phyloP scores from a whole-genome alignment of 2,329 filamentous ascomycete species.

The Stemphylium vesicarium region DNA sequence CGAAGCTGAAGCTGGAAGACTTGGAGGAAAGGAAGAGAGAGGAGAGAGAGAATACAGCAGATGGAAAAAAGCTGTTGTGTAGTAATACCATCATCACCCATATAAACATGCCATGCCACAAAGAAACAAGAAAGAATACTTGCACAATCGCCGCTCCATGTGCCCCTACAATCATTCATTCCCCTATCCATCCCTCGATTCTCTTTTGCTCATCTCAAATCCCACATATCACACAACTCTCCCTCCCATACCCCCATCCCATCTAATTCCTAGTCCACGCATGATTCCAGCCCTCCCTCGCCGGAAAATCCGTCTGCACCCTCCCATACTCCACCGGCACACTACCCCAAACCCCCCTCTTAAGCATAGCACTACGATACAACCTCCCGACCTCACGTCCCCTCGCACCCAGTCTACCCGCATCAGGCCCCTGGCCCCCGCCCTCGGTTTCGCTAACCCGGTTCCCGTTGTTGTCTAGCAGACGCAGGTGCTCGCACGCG shows the following conservation, averaged over 20 bases:
- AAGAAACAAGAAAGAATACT: too few species aligned
- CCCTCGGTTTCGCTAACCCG: conserved; percentile 55
- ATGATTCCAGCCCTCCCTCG: conserved; percentile 86
- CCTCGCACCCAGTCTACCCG: conserved; percentile 29
- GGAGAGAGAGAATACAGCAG: conserved; percentile 5
- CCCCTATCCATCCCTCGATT: too few species aligned
- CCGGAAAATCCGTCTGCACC: conserved; percentile 82
- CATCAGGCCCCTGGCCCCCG: conserved; percentile 59
- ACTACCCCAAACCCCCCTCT: conserved; percentile 83
- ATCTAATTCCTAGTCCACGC: conserved; percentile 74
- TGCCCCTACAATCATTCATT: background rate
- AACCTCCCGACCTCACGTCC: conserved; percentile 70
- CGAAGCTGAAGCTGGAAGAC: too few species aligned
- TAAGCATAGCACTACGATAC: conserved; percentile 88
- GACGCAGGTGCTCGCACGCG: conserved; percentile 82
- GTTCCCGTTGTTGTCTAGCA: conserved; percentile 54
- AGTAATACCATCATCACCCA: conserved; percentile 21
- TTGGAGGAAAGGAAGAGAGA: too few species aligned
- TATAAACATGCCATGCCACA: background rate
- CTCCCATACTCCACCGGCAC: conserved; percentile 92
- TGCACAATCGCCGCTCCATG: too few species aligned
- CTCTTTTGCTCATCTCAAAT: background rate
- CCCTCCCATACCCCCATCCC: background rate
- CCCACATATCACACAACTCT: background rate
- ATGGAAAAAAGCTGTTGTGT: conserved; percentile 8